Evolutionary conservation across 495 filamentous ascomycete genomes (phyloP).

Genomic region (Tuber aestivum): DNA sequence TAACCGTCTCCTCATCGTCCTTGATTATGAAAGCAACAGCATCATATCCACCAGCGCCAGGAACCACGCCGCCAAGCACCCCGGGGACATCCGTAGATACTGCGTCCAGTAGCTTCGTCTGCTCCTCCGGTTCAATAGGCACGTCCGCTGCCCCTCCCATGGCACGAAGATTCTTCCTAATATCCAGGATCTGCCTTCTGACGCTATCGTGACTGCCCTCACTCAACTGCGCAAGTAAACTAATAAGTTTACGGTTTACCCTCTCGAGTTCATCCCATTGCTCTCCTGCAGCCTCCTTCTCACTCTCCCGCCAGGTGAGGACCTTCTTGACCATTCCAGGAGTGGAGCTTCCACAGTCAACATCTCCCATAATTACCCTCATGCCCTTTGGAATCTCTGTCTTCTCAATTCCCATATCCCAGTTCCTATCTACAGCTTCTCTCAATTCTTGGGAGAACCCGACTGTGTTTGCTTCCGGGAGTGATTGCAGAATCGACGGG

Average conservation of each 20-base stretch:
- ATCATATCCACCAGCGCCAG: constrained; percentile 91
- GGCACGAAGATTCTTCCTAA: constrained; percentile 57
- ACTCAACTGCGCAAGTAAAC: constrained; percentile 51
- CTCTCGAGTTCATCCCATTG: constrained; percentile 69
- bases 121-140: constrained; percentile 84
- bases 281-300: constrained; percentile 58
- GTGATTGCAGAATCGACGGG: constrained; percentile 59
- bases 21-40: constrained; percentile 73
- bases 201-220: constrained; percentile 28
- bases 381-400: constrained; percentile 56
- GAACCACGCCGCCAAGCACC: constrained; percentile 85
- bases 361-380: constrained; percentile 84
- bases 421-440: constrained; percentile 59
- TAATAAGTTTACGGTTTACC: constrained; percentile 65
- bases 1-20: constrained; percentile 64
- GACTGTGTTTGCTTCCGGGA: constrained; percentile 58
- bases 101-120: constrained; percentile 77
- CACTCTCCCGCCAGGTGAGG: constrained; percentile 68
- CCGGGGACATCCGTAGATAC: constrained; percentile 61
- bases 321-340: constrained; percentile 93
- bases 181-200: constrained; percentile 39
- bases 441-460: constrained; percentile 63
- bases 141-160: constrained; percentile 71
- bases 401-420: constrained; percentile 60
- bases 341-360: constrained; percentile 88